A percentile compares a stretch with the other conserved stretches of the same genome.
These are phyloP conservation scores for Acanthamoeba rhysodes DNA, from an alignment of 208 protist species.

Conservation along the genomic window DNA sequence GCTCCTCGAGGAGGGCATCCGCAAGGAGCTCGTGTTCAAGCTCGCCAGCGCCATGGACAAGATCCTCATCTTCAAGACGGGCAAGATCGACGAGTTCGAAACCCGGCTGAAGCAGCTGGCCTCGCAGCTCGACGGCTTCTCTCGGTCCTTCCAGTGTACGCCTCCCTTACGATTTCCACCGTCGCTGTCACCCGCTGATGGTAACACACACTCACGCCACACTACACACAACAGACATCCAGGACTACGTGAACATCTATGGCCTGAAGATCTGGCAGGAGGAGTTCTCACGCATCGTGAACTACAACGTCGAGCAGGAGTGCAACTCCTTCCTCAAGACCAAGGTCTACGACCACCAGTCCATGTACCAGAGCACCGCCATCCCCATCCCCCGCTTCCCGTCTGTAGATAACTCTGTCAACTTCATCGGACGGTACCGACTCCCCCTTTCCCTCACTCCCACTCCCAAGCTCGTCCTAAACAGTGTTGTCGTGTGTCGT, in stretches of 20 bases:
- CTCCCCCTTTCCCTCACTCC: neutral
- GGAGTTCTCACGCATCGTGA: conserved; percentile 97
- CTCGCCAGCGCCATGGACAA: conserved; percentile 84
- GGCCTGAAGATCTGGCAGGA: conserved; percentile 98
- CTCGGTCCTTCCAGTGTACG: conserved; percentile 95
- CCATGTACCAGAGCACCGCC: conserved; percentile 93
- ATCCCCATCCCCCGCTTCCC: conserved; percentile 96
- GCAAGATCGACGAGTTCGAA: conserved; percentile 90
- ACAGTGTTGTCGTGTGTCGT: too few species aligned
- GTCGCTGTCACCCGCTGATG: neutral
- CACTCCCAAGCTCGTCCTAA: neutral
- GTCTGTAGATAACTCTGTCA: conserved; percentile 86
- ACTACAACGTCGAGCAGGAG: conserved; percentile 98
- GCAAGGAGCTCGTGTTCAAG: conserved; percentile 91
- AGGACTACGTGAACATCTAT: conserved; percentile 98
- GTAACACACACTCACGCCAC: neutral
- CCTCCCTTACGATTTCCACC: neutral
- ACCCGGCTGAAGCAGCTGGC: conserved; percentile 90
- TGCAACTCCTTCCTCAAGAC: conserved; percentile 96
- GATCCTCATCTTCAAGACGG: conserved; percentile 79
- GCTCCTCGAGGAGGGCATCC: conserved; percentile 98
- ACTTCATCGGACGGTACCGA: conserved; percentile 92
- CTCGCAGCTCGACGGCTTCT: conserved; percentile 94
- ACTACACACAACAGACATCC: conserved; percentile 87
- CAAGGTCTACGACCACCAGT: conserved; percentile 92